phyloP scores from a whole-genome alignment of 2,329 filamentous ascomycete species.

The Colletotrichum kahawae region DNA sequence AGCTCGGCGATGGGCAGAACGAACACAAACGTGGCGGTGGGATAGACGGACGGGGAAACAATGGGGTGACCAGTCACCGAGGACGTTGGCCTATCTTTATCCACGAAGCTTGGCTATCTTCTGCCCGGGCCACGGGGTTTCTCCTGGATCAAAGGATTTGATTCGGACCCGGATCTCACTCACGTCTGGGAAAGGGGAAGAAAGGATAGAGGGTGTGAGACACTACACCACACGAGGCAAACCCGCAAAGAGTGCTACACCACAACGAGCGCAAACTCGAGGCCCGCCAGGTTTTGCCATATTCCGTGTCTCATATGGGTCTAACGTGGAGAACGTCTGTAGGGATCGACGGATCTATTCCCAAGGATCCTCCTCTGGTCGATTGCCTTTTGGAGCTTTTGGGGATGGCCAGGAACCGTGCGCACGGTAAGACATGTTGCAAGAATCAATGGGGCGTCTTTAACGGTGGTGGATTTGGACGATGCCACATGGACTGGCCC shows the following conservation, averaged over 20 bases:
- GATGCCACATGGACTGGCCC: not conserved
- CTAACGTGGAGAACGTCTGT: not conserved
- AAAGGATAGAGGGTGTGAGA: slow-evolving; percentile 1
- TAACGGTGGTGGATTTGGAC: not conserved
- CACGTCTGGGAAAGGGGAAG: not conserved
- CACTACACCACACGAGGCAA: not conserved
- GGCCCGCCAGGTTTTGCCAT: not conserved
- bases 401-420: not conserved
- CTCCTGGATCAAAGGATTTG: not conserved
- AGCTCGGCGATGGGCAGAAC: not conserved
- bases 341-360: slow-evolving; percentile 8
- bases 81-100: not conserved
- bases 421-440: not conserved
- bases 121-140: not conserved
- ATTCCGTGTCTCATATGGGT: slow-evolving; percentile 4
- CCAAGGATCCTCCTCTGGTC: not conserved
- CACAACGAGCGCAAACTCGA: not conserved
- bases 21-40: not conserved
- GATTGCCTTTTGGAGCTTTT: not conserved
- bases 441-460: not conserved
- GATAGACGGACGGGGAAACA: not conserved
- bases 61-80: not conserved
- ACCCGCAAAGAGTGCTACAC: not conserved
- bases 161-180: not conserved
- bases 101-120: not conserved